A percentile compares a stretch with the other conserved stretches of the same genome.
These are phyloP conservation scores for Leishmania braziliensis DNA, from an alignment of 208 protist genomes.

Conservation along the genomic window DNA sequence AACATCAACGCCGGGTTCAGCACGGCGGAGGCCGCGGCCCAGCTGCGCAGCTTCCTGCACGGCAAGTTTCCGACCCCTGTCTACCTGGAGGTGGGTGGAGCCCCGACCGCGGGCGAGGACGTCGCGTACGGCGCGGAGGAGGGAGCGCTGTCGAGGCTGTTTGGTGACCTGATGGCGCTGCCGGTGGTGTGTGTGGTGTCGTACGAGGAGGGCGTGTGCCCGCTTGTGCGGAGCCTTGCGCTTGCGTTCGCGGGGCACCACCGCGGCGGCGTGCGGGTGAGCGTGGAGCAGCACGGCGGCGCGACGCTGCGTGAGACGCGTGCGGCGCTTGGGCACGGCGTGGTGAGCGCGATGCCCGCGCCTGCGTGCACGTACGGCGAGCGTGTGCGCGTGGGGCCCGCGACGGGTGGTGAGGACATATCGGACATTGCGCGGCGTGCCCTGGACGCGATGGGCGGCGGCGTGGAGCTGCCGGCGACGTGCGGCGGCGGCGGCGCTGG, in stretches of 20 bases:
- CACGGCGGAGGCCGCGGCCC: constrained; percentile 2
- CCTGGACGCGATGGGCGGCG: not conserved
- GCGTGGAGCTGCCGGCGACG: constrained; percentile 22
- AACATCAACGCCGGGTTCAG: constrained; percentile 43
- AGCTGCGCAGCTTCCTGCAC: constrained; percentile 34
- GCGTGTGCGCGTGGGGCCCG: not conserved
- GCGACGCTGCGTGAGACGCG: constrained; percentile 17
- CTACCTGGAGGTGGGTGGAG: constrained; percentile 28
- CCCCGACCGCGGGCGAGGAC: not conserved
- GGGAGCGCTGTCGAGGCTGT: constrained; percentile 13
- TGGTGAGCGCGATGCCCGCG: too few species aligned
- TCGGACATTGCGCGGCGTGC: not conserved
- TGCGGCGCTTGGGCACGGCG: not conserved
- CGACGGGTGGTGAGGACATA: not conserved
- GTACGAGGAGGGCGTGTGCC: constrained; percentile 44
- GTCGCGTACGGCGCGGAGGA: not conserved
- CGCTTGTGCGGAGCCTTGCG: constrained; percentile 49
- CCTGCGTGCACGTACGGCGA: too few species aligned
- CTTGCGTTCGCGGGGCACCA: constrained; percentile 46
- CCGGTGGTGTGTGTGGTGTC: constrained; percentile 44
- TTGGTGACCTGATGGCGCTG: constrained; percentile 42
- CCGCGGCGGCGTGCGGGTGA: constrained; percentile 26
- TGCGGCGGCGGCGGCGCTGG: constrained; percentile 14
- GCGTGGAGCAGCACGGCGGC: constrained; percentile 9
- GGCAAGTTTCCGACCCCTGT: constrained; percentile 21